Evolutionary conservation across 129 eudicot genomes (phyloP).

Genomic region (Arctium lappa): DNA sequence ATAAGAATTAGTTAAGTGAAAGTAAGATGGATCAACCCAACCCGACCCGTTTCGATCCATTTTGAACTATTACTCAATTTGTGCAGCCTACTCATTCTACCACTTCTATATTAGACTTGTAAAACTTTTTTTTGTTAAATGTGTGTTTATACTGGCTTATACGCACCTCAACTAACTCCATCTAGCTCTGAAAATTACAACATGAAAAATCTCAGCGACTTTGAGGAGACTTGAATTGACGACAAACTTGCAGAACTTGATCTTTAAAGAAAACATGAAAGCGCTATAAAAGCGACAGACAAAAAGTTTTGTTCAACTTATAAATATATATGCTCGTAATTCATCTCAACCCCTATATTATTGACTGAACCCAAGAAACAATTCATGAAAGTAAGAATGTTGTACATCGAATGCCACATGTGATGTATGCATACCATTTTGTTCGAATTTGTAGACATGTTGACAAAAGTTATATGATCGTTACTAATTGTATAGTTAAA

Average conservation of each 20-base stretch:
- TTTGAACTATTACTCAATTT: neutral
- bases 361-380: neutral
- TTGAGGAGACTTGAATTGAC: neutral
- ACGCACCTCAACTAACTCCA: neutral
- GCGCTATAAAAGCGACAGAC: neutral
- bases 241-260: neutral
- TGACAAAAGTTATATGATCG: neutral
- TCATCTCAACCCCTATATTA: neutral
- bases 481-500: neutral
- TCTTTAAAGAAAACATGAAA: neutral
- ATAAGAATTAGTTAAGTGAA: too few species aligned
- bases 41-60: neutral
- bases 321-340: neutral
- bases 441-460: neutral
- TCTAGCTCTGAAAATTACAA: too few species aligned
- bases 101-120: neutral
- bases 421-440: neutral
- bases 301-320: neutral
- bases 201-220: neutral
- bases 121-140: neutral
- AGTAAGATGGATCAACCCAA: neutral
- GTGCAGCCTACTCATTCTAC: neutral
- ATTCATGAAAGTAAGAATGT: neutral
- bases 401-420: neutral
- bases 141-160: too few species aligned